Evolutionary conservation across 768 basidiomycete species (phyloP), one percentile per base, ranked within the genome.

Genomic region (Exidia glandulosa): DNA sequence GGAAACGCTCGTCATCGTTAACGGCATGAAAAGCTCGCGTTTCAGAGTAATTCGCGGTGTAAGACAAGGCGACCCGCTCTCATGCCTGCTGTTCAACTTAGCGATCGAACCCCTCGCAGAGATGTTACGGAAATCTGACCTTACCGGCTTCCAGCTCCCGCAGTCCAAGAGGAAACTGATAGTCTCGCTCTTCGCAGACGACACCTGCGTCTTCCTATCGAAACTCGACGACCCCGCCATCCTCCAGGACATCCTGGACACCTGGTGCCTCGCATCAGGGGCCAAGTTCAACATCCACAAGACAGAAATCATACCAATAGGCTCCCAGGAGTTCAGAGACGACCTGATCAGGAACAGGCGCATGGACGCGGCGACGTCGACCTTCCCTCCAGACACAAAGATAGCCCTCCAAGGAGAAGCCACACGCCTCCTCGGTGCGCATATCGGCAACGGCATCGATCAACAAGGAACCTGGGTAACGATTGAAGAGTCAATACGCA

Each of bases 11-110:
- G 41, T 45, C 7, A 45, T 45, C 41, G 6, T 45, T 3, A 45
- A 45, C 16, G 41, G 41, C 41, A 6, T 45, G 6, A 5, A 7
- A 3, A 45, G 41, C 41, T 4, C 4, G 16, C 41, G 16, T 4
- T 45, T 45, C 41, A 13, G 14, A 6, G 41, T 45, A 5, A 45
- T 45, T 3, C 5, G 41, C 4, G 41, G 41, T 6, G 41, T 45
- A 3, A 13, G 41, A 3, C 41, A 45, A 55, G 63, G 63, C 13
- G 63, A 63, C 62, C 63, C 63, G 2, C 2, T 64, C 2, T 64
- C 63, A 3, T 64, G 63, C 58, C 58, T 64, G 16, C 62, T 64
- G 5, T 64, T 62, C 33, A 57, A 64, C 55, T 27, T 64, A 6
- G 62, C 62, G 9, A 64, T 64, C 4, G 63, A 64, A 57, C 63